Evolutionary conservation across 192 early-diverging fungal genomes (phyloP).

Genomic region (Geranomyces michiganensis): DNA sequence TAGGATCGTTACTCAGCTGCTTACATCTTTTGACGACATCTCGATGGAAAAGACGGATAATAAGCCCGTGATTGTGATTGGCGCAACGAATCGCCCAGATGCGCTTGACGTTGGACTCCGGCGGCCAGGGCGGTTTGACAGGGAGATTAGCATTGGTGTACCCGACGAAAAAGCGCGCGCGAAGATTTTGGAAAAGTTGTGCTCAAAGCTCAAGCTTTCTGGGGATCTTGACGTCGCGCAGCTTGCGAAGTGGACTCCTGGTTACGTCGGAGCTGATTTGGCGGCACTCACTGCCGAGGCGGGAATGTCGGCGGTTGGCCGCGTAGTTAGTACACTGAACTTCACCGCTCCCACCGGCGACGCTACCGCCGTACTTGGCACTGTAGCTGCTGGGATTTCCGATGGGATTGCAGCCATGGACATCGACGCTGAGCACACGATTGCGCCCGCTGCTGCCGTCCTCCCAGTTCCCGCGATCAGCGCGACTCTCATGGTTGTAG

Average conservation of each 20-base stretch:
- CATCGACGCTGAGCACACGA: constrained; percentile 16
- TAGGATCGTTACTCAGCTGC: constrained; percentile 92
- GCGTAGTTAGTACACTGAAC: constrained; percentile 55
- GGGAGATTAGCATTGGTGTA: constrained; percentile 84
- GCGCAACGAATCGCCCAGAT: constrained; percentile 90
- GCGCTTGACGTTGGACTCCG: constrained; percentile 80
- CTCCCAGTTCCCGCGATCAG: not conserved
- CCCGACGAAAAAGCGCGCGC: constrained; percentile 85
- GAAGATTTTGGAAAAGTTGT: constrained; percentile 75
- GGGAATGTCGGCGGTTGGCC: constrained; percentile 87
- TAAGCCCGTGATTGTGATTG: constrained; percentile 88
- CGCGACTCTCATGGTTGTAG: not conserved
- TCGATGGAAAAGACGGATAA: constrained; percentile 86
- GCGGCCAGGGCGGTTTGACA: constrained; percentile 84
- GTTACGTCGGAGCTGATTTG: constrained; percentile 97
- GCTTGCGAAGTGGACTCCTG: constrained; percentile 91
- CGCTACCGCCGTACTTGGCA: too few relatives aligned
- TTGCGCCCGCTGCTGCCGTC: constrained; percentile 13
- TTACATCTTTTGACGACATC: constrained; percentile 92
- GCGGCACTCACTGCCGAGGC: constrained; percentile 88
- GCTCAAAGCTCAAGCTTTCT: constrained; percentile 72
- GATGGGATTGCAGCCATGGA: not conserved
- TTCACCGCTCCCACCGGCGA: not conserved
- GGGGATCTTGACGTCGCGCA: constrained; percentile 82
- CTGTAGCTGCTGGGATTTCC: not conserved